Evolutionary conservation across 768 basidiomycete species (phyloP).

Genomic region (Hericium rajendrae): DNA sequence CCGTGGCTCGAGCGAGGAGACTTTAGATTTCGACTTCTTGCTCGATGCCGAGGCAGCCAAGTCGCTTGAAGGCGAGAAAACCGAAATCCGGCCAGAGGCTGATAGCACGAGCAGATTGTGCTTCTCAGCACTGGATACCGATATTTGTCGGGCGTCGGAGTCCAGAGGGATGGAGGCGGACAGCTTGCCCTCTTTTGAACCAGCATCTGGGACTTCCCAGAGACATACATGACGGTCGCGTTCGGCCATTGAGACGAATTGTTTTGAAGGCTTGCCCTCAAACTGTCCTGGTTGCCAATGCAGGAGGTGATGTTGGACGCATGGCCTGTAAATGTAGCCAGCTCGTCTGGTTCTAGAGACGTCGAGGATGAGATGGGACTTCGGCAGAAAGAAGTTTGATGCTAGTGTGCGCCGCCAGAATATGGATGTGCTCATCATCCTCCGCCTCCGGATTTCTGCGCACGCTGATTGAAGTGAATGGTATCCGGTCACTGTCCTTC

Average conservation of each 20-base stretch:
- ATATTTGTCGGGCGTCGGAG: slow-evolving; percentile 44
- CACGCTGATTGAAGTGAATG: slow-evolving; percentile 43
- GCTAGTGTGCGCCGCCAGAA: slow-evolving; percentile 52
- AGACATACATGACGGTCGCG: slow-evolving; percentile 52
- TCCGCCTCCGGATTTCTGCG: slow-evolving; percentile 29
- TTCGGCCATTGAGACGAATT: slow-evolving; percentile 54
- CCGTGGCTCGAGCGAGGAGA: slow-evolving; percentile 42
- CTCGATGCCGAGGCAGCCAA: slow-evolving; percentile 29
- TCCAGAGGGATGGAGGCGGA: slow-evolving; percentile 54
- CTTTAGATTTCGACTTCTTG: slow-evolving; percentile 33
- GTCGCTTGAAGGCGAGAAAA: slow-evolving; percentile 45
- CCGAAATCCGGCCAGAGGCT: slow-evolving; percentile 46
- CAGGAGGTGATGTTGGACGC: slow-evolving; percentile 44
- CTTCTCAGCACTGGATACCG: slow-evolving; percentile 19
- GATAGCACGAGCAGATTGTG: slow-evolving; percentile 45
- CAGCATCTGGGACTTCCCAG: slow-evolving; percentile 42
- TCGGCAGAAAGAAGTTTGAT: slow-evolving; percentile 41
- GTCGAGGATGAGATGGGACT: slow-evolving; percentile 21
- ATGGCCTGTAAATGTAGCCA: slow-evolving; percentile 55
- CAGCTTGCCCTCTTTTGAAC: slow-evolving; percentile 39
- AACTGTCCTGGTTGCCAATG: slow-evolving; percentile 38
- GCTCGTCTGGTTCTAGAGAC: slow-evolving; percentile 33
- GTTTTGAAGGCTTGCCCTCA: slow-evolving; percentile 27
- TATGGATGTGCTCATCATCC: slow-evolving; percentile 25
- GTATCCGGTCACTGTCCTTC: slow-evolving; percentile 49